Conservation (phyloP, 2,329 filamentous ascomycete genomes). For the Pseudocercospora fuligena region DNA sequence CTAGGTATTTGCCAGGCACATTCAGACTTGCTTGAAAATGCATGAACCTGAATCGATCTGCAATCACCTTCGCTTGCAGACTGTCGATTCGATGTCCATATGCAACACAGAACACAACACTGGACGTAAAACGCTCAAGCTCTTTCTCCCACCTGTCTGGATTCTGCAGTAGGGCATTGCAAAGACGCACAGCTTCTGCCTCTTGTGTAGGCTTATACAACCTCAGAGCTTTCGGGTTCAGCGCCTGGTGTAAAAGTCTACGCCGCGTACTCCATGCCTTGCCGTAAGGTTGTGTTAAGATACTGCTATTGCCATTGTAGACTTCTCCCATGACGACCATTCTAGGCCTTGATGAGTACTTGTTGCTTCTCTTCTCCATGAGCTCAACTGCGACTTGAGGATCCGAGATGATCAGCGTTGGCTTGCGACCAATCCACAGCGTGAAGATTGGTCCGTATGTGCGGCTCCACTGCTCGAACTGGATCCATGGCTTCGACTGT, state of each 20-base stretch:
- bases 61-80: slow-evolving; percentile 53
- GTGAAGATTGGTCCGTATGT: slow-evolving; percentile 55
- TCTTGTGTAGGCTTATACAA: slow-evolving; percentile 57
- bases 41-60: slow-evolving; percentile 55
- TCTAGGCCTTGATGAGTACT: slow-evolving; percentile 51
- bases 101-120: slow-evolving; percentile 56
- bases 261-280: slow-evolving; percentile 53
- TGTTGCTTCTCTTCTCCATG: slow-evolving; percentile 53
- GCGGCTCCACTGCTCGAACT: slow-evolving; percentile 52
- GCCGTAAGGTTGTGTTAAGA: slow-evolving; percentile 56
- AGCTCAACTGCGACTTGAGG: slow-evolving; percentile 51
- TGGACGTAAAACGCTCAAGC: slow-evolving; percentile 55
- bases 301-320: slow-evolving; percentile 49
- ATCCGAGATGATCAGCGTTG: slow-evolving; percentile 53
- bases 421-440: slow-evolving; percentile 54
- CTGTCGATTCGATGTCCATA: slow-evolving; percentile 59
- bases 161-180: slow-evolving; percentile 47
- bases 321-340: slow-evolving; percentile 54
- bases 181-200: slow-evolving; percentile 54
- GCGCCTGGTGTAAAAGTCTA: slow-evolving; percentile 49
- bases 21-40: slow-evolving; percentile 55
- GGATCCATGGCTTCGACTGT: slow-evolving; percentile 43
- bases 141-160: slow-evolving; percentile 52
- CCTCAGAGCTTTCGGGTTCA: slow-evolving; percentile 51
- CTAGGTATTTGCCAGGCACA: slow-evolving; percentile 52